Percentiles rank a stretch among this genome's conserved stretches.
Conservation (phyloP, 2,329 filamentous ascomycete species). For the Botryotinia globosa region DNA sequence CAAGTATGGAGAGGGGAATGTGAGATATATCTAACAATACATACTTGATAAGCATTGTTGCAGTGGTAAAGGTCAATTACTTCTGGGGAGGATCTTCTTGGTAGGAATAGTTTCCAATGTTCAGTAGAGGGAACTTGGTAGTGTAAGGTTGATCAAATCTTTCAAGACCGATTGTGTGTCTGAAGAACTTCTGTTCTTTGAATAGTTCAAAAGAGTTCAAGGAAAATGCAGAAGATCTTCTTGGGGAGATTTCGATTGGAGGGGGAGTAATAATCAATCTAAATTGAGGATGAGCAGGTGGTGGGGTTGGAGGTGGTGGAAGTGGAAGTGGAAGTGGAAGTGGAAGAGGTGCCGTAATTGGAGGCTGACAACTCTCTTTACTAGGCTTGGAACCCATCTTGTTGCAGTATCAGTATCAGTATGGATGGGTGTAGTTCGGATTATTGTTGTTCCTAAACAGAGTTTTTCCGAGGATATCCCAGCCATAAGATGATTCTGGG, state of each 20-base stretch:
- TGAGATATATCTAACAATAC: background rate
- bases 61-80: background rate
- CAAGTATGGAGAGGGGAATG: background rate
- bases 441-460: background rate
- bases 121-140: background rate
- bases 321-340: background rate
- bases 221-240: background rate
- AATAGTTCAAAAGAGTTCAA: background rate
- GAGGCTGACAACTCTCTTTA: background rate
- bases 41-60: conserved; percentile 14
- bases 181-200: background rate
- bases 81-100: background rate
- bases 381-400: background rate
- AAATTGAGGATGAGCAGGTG: background rate
- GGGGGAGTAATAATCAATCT: background rate
- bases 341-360: background rate
- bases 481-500: background rate
- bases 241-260: background rate
- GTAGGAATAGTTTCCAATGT: background rate
- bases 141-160: background rate
- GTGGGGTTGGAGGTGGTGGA: background rate
- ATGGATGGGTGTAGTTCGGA: background rate
- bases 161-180: background rate
- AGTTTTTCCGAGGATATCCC: background rate
- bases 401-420: too few species aligned